Evolutionary conservation across 768 basidiomycete genomes (phyloP).

Genomic region (Rhodotorula taiwanensis): DNA sequence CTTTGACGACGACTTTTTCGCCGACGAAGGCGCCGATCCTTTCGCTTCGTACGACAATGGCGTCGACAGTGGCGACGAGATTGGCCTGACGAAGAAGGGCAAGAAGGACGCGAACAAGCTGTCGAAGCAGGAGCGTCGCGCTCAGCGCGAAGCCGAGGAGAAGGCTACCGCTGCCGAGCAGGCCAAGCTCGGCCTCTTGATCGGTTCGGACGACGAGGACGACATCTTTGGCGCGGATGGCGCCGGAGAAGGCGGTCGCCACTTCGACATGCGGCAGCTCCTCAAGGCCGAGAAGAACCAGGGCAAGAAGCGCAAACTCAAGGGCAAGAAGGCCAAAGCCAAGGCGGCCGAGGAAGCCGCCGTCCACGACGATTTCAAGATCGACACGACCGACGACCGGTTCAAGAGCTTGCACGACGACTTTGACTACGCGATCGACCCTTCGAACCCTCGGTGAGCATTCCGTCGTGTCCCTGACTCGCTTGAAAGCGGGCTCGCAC

Average conservation of each 20-base stretch:
- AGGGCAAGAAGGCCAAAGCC: constrained; percentile 45
- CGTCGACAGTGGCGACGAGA: constrained; percentile 36
- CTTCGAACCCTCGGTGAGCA: constrained; percentile 84
- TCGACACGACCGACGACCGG: constrained; percentile 78
- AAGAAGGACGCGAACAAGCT: constrained; percentile 35
- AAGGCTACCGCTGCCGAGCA: constrained; percentile 19
- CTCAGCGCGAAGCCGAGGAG: constrained; percentile 34
- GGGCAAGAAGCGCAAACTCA: constrained; percentile 43
- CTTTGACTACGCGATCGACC: constrained; percentile 88
- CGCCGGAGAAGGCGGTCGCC: constrained; percentile 52
- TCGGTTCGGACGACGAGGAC: constrained; percentile 57
- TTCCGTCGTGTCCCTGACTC: not conserved
- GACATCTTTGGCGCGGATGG: constrained; percentile 39
- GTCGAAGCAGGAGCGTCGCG: constrained; percentile 34
- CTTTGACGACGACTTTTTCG: constrained; percentile 73
- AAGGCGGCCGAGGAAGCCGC: constrained; percentile 48
- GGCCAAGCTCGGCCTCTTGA: constrained; percentile 42
- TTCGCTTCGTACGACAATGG: constrained; percentile 33
- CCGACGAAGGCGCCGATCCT: constrained; percentile 41
- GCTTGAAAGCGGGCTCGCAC: not conserved
- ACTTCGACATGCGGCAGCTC: constrained; percentile 86
- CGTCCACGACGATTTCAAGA: constrained; percentile 68
- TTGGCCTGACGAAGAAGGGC: constrained; percentile 37
- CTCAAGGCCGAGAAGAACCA: constrained; percentile 71
- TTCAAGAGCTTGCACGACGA: constrained; percentile 85